Evolutionary conservation across 2,329 filamentous ascomycete genomes (phyloP), one percentile per base, ranked within the genome.

Genomic region (Cladobotryum protrusum): DNA sequence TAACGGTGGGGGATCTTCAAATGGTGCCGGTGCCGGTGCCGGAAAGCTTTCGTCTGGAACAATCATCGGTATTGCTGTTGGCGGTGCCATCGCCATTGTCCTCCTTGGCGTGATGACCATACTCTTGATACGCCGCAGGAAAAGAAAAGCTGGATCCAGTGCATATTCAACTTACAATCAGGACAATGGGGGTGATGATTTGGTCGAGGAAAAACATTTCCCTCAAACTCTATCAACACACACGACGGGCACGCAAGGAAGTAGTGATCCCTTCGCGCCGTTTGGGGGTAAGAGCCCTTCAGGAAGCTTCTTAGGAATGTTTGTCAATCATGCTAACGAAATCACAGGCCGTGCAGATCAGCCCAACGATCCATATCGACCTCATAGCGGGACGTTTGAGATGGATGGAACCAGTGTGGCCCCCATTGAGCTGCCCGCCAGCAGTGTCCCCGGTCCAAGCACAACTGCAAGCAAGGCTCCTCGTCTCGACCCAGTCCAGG

Each of bases 241-340:
- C 33, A 61, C 60, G 9, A 61, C 59, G 1, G 55, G 57, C 7
- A 61, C 52, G 14, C 59, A 59, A 35, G 57, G 52, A 34, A 57
- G 52, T 49, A 49, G 53, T 40, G 70, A 73, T 46, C 65, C 71
- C 2, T 73, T 75, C 57, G 70, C 68, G 2, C 65, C 69, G 11
- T 74, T 74, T 61, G 71, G 72, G 64, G 72, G 73, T 74, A 58
- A 59, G 63, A 53, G 35, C 11, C 36, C n/a, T 41, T 13, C 13
- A 6, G 15, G n/a, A 13, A 29, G 15, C 17, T 29, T 14, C 19
- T 19, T 42, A 18, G 14, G 18, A 24, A 15, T 34, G 18, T 18
- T 42, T 19, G n/a, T 18, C 20, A 17, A 14, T 29, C 18, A 37
- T 17, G 15, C 41, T 49, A 19, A 52, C 35, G n/a, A 15, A 24